phyloP scores from a whole-genome alignment of 306 rosid species.

The Calophaca sinica region DNA sequence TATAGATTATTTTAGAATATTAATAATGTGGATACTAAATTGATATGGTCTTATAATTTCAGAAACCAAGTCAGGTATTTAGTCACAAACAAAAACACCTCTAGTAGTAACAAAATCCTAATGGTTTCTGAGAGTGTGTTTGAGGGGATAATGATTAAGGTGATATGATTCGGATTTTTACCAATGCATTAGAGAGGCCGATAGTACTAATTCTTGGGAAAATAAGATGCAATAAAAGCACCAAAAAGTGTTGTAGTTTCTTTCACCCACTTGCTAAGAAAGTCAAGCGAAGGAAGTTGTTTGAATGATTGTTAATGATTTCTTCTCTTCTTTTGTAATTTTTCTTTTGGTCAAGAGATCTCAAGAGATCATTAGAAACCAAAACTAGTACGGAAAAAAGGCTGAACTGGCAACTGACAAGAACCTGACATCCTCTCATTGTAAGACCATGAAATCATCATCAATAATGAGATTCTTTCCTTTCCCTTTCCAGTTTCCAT shows the following conservation, averaged over 20 bases:
- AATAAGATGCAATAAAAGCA: constrained; percentile 8
- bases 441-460: constrained; percentile 42
- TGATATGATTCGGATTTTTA: constrained; percentile 32
- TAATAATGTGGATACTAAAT: no score
- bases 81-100: no score
- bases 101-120: no score
- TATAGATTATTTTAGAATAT: no score
- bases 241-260: constrained; percentile 40
- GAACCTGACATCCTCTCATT: constrained; percentile 44
- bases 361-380: constrained; percentile 8
- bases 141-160: neutral
- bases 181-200: constrained; percentile 1
- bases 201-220: constrained; percentile 30
- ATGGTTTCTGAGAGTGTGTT: neutral
- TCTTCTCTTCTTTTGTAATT: neutral
- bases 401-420: constrained; percentile 33
- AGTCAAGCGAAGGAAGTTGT: constrained; percentile 29
- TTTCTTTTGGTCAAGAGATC: constrained; percentile 30
- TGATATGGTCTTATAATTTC: no score
- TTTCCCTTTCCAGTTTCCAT: constrained; percentile 1
- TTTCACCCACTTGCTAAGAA: constrained; percentile 34
- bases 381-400: constrained; percentile 38
- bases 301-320: constrained; percentile 46
- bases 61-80: no score
- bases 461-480: constrained; percentile 31